A percentile compares a stretch with the other conserved stretches of the same genome.
phyloP scores from a whole-genome alignment of 129 eudicot genomes.

The Flaveria linearis region DNA sequence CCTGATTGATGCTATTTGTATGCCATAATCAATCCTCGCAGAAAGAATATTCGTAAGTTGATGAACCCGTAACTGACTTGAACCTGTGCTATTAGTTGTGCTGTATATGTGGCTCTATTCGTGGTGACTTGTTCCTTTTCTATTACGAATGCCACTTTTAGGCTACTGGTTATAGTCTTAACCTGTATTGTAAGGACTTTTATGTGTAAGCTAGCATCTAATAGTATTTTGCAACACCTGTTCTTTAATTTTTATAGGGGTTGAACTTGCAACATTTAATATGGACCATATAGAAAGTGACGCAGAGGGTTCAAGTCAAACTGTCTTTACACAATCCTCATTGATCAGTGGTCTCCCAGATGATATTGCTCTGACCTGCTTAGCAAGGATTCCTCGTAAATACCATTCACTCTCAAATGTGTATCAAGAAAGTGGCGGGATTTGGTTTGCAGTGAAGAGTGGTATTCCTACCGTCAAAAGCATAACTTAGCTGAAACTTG shows the following conservation, averaged over 20 bases:
- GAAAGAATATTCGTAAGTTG: background rate
- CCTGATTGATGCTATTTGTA: slow-evolving; percentile 12
- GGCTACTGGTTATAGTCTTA: background rate
- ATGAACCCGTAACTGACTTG: background rate
- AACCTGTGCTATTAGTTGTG: background rate
- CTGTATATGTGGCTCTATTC: slow-evolving; percentile 2
- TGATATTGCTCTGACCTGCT: slow-evolving; percentile 73
- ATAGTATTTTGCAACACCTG: background rate
- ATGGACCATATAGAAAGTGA: slow-evolving; percentile 37
- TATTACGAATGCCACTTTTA: background rate
- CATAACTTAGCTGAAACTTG: slow-evolving; percentile 71
- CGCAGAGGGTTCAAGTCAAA: slow-evolving; percentile 27
- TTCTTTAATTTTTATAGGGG: slow-evolving; percentile 18
- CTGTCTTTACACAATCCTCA: slow-evolving; percentile 32
- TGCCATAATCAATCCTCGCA: background rate
- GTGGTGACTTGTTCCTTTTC: background rate
- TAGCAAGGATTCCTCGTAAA: slow-evolving; percentile 83
- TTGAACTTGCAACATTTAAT: slow-evolving; percentile 5
- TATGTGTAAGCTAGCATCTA: slow-evolving; percentile 17
- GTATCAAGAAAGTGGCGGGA: slow-evolving; percentile 86
- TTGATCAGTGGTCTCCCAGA: slow-evolving; percentile 80
- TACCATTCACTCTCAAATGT: slow-evolving; percentile 74
- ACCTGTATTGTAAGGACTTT: background rate
- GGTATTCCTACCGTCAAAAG: slow-evolving; percentile 59
- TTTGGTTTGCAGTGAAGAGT: slow-evolving; percentile 64